Conservation (phyloP, 805 yeast species). For the Suhomyces sp. region DNA sequence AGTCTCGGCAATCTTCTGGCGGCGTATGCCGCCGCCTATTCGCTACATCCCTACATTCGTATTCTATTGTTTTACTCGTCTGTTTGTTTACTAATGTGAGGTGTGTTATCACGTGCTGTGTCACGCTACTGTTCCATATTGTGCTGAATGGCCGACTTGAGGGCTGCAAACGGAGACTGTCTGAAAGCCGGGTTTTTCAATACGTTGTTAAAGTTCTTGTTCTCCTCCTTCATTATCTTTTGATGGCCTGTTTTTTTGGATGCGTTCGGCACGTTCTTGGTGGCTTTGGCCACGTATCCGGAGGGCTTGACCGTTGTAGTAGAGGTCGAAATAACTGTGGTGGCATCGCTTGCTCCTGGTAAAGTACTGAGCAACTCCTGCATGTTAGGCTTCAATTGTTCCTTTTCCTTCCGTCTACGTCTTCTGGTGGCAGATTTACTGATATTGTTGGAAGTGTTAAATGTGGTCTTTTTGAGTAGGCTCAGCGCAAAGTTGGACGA, state of each 20-base stretch:
- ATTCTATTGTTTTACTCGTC: background rate
- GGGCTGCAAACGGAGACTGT: slow-evolving; percentile 60
- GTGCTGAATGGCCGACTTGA: slow-evolving; percentile 51
- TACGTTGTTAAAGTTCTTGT: slow-evolving; percentile 55
- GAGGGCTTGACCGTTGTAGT: slow-evolving; percentile 20
- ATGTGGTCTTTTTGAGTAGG: slow-evolving; percentile 24
- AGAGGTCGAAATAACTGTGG: slow-evolving; percentile 4
- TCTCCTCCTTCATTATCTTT: slow-evolving; percentile 55
- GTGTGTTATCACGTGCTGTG: background rate
- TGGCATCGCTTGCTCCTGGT: slow-evolving; percentile 28
- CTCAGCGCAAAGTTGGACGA: slow-evolving; percentile 35
- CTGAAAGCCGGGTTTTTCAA: slow-evolving; percentile 54
- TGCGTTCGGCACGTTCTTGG: slow-evolving; percentile 51
- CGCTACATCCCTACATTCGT: background rate
- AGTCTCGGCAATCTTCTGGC: background rate
- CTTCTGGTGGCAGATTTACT: slow-evolving; percentile 67
- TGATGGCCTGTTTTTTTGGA: slow-evolving; percentile 39
- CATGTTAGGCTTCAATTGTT: slow-evolving; percentile 66
- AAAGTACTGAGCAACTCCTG: slow-evolving; percentile 58
- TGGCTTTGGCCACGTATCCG: slow-evolving; percentile 10
- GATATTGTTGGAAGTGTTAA: slow-evolving; percentile 43
- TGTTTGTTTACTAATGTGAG: background rate
- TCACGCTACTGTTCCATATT: slow-evolving; percentile 15
- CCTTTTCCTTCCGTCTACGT: slow-evolving; percentile 57
- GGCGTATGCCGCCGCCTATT: background rate